Base-by-base conservation (phyloP, 768 basidiomycete species). In the Neoboletus magnificus region DNA sequence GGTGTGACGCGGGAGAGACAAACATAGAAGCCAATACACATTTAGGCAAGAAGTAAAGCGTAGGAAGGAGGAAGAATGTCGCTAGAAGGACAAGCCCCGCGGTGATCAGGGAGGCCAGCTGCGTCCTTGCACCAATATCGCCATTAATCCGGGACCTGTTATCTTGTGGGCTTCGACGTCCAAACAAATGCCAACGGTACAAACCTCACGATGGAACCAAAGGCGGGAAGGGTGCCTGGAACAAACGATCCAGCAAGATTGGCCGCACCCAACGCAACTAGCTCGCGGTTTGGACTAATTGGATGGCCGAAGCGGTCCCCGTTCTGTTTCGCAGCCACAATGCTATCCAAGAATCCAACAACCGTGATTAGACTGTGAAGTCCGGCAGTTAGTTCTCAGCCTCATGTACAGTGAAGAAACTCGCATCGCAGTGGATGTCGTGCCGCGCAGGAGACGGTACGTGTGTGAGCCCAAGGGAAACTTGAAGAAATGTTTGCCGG, bases 291-390 rank as follows among this genome's bases (percentile, higher is more conserved):
- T 0, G 94, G 93, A 59, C 85, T 90, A 59, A 98, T 89, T 0
- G 89, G 82, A 68, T 98, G 87, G 3, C 91, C 89, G 65, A 87
- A 98, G 13, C 86, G 85, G 4, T 84, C 81, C 0, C 85, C 84
- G 56, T 90, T 95, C 69, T 98, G 94, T 65, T 98, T 97, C 3
- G 96, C 96, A 0, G 94, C 91, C 3, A 94, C 93, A 58, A 97
- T 93, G 57, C 89, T 92, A 69, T 99, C 96, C 57, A 99, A 76
- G 69, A 95, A 97, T 1, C 97, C 97, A 22, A 93, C 81, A 40
- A 96, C 79, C 0, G 89, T 82, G 48, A 91, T 87, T 50, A 93
- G 68, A 32, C 89, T 91, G 61, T 32, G 20, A 41, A 39, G 20
- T 11, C 0, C n/a, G 50, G 37, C 27, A 27, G 15, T 64, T 32